Evolutionary conservation across 441 rosid genomes (phyloP).

Genomic region (Pelargonium australe): DNA sequence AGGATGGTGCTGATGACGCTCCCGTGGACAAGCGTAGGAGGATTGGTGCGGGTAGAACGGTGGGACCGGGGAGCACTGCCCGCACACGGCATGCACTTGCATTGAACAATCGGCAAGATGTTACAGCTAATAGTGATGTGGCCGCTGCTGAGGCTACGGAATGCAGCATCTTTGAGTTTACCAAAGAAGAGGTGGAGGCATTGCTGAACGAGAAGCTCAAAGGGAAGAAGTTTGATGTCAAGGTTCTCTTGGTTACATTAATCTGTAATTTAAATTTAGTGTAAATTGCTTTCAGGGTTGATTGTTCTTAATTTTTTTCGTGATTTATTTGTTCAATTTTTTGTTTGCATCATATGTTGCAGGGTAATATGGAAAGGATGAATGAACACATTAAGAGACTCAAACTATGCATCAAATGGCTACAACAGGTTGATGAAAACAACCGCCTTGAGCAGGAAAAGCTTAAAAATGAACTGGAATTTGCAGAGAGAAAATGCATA

Average conservation of each 20-base stretch:
- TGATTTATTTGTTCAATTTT: conserved; percentile 3
- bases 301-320: neutral
- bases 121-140: conserved; percentile 29
- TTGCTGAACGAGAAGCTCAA: conserved; percentile 66
- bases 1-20: conserved; percentile 39
- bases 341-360: conserved; percentile 9
- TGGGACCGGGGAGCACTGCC: conserved; percentile 32
- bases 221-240: conserved; percentile 66
- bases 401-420: conserved; percentile 77
- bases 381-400: conserved; percentile 57
- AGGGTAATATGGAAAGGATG: conserved; percentile 65
- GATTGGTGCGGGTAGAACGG: conserved; percentile 41
- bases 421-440: conserved; percentile 52
- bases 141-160: conserved; percentile 43
- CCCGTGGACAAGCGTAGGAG: conserved; percentile 65
- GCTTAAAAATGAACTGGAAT: conserved; percentile 51
- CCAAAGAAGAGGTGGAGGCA: conserved; percentile 70
- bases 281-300: neutral
- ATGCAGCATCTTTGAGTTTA: conserved; percentile 37
- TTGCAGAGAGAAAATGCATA: conserved; percentile 45
- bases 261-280: neutral
- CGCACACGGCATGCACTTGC: conserved; percentile 52
- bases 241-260: conserved; percentile 35
- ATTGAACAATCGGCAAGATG: conserved; percentile 45
- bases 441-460: conserved; percentile 53